Base-by-base conservation (phyloP, 192 early-diverging fungal genomes). In the Podila clonocystis region DNA sequence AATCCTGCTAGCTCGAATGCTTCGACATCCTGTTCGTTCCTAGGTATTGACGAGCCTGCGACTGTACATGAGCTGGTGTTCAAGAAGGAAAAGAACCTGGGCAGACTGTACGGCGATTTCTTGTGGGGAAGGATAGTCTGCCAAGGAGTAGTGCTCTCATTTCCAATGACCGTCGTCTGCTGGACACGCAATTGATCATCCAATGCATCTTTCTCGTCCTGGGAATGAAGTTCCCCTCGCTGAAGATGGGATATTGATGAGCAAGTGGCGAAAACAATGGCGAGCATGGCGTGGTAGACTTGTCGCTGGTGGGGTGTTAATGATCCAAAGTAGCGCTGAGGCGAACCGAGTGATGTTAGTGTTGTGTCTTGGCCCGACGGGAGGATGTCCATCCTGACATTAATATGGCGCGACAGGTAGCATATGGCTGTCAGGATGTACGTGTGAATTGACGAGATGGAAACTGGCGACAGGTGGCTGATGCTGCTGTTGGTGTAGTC, bases 371-470 rank as follows among this genome's bases (percentile, higher is more conserved):
- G 70, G 30, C 77, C 77, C 15, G 77, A 68, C 5, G 77, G 77
- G 12, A 80, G 62, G 67, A 80, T 59, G 36, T 80, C 77, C 24
- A 80, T 72, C 62, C 77, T 65, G 33, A 80, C 36, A 33, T 80
- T 80, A 57, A 80, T 80, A 52, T 80, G 77, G 22, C 77, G 77
- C 4, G 66, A 26, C 11, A 80, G 62, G 28, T 80, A 80, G 24
- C 77, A 80, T 45, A 80, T 66, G 6, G 77, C 77, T 36, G 71
- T 80, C 1, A 73, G 30, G 62, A 69, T 63, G 63, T 80, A 71
- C 0, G 49, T 72, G 7, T 79, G 75, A 24, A 79, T 62, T 0
- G 75, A 29, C 1, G 70, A 34, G 41, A 79, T 79, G 4, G 63
- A 58, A n/a, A 62, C n/a, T 15, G 65, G 45, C 45, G 62, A 8